phyloP scores from a whole-genome alignment of 192 early-diverging fungal species.

The Coemansia sp. region DNA sequence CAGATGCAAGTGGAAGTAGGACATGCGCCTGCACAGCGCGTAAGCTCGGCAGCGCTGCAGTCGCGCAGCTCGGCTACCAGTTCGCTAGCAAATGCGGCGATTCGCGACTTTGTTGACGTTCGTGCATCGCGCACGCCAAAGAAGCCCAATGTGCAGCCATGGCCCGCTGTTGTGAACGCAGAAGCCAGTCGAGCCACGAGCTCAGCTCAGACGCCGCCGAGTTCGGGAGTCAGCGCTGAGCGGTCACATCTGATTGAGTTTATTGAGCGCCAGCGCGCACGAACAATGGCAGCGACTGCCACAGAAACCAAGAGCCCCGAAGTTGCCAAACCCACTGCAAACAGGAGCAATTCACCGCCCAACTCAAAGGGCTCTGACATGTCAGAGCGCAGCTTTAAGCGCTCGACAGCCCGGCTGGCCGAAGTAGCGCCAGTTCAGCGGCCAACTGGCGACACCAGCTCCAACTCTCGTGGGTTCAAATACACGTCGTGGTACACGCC shows the following conservation, averaged over 20 bases:
- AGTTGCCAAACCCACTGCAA: not conserved
- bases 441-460: not conserved
- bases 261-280: conserved; percentile 40
- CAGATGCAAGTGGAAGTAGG: conserved; percentile 2
- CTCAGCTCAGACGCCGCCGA: not conserved
- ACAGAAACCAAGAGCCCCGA: not conserved
- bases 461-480: not conserved
- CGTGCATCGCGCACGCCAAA: conserved; percentile 1
- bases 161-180: not conserved
- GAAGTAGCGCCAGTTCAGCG: conserved; percentile 16
- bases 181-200: no score
- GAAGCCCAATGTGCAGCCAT: conserved; percentile 6
- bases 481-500: conserved; percentile 21
- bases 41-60: conserved; percentile 11
- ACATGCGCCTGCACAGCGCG: conserved; percentile 4
- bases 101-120: conserved; percentile 32
- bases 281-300: conserved; percentile 9
- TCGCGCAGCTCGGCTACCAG: conserved; percentile 12
- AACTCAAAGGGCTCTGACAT: conserved; percentile 25
- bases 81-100: conserved; percentile 24
- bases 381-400: conserved; percentile 48
- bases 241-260: conserved; percentile 49
- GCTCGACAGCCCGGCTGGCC: conserved; percentile 46
- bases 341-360: conserved; percentile 2
- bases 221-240: conserved; percentile 7